Evolutionary conservation across 2,329 filamentous ascomycete species (phyloP), one percentile per base, ranked within the genome.

Genomic region (Ophiosphaerella narmari): DNA sequence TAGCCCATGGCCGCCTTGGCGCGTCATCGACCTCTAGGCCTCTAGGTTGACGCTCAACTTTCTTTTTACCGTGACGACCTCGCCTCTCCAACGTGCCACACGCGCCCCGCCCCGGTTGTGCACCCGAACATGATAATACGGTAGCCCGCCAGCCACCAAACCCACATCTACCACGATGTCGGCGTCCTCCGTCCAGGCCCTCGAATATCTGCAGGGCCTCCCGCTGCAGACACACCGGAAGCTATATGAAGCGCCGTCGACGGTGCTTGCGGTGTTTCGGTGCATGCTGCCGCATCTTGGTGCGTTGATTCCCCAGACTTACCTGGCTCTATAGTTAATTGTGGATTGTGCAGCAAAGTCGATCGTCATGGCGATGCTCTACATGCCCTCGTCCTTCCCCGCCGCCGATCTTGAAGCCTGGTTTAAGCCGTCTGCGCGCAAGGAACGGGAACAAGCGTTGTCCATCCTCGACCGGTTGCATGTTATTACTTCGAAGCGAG

Each of bases 191-290:
- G 79, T 80, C 57, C 82, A 84, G 59, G 82, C 83, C 47, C 89
- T 93, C 71, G 92, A 97, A 71, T 97, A 96, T 76, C 87, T 97
- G 72, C 92, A 97, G 82, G 86, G 87, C 72, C 87, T 96, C 67
- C 90, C 90, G 42, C 91, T 92, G 57, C 91, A 89, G 36, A 95
- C 91, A 32, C 96, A 97, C 74, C 85, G 86, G 71, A 89, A 90
- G 74, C 83, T 99, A 39, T 99, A 99, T 80, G 89, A 92, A 77
- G 92, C 97, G 79, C 94, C 94, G 26, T 96, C 93, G 36, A 96
- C 94, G 1, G 89, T 92, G 33, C 86, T 99, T 60, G 94, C 94
- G 60, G 92, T 99, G 67, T 97, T 97, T 74, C 86, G 94, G 62
- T 92, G 94, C 77, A 97, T 99, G 91, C 83, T 99, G 50, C 91